Base-by-base conservation (phyloP, 352 stramenopile genomes). In the Aphanomyces invadans region DNA sequence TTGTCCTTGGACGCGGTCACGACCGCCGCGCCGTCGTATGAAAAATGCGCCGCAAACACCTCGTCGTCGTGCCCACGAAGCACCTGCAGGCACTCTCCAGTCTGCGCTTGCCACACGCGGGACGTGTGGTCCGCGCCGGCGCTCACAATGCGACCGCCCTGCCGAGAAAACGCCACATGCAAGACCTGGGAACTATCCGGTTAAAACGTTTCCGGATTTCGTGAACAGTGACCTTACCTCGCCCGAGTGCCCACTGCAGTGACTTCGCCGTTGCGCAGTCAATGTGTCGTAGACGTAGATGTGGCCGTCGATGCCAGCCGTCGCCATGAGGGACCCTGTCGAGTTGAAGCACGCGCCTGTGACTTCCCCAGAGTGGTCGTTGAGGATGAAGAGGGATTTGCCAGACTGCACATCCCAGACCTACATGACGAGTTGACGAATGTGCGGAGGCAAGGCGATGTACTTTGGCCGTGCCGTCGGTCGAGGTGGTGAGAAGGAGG, bases 211-310 rank as follows among this genome's bases (percentile, higher is more conserved):
- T n/a, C n/a, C n/a, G n/a, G n/a, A n/a, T n/a, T n/a, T n/a, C n/a
- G n/a, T n/a, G n/a, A n/a, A n/a, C n/a, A n/a, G n/a, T n/a, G n/a
- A n/a, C n/a, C n/a, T n/a, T 33, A 66, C 59, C 28, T 66, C 59
- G 26, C 59, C 62, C 31, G 52, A 74, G 63, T 92, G 83, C 10
- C 78, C 80, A 17, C 46, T 49, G n/a, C 88, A 65, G n/a, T 55
- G 62, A 4, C 72, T 78, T 51, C 80, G 72, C 19, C 71, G 62
- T 2, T 72, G 88, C 11, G 81, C 83, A 0, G 81, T 89, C 7
- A 90, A 72, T 3, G 81, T 85, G 53, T 90, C 81, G 64, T 92
- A 92, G 19, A 92, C 72, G 31, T 80, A 92, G 1, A 78, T 77
- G 9, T 68, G 70, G 2, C 81, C 79, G 32, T 89, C 79, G 11